Conservation (phyloP, 192 early-diverging fungal species). For the Diversispora epigaea region DNA sequence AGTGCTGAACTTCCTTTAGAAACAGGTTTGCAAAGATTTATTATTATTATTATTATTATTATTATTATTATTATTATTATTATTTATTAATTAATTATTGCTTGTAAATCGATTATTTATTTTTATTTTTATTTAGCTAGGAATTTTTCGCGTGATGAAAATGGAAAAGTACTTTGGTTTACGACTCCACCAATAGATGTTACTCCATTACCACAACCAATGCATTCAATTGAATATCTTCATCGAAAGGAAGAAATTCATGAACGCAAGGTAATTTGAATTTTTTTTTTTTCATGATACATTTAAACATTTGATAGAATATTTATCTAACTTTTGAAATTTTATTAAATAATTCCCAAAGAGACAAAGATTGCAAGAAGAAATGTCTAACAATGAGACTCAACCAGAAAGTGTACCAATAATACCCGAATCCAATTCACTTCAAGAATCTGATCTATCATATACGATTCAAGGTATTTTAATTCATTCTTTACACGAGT, state of each 20-base stretch:
- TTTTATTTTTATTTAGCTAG: constrained; percentile 2
- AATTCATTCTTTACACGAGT: too few species aligned
- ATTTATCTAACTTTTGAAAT: too few species aligned
- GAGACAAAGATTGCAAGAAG: too few species aligned
- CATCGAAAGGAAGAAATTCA: background rate
- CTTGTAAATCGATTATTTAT: too few species aligned
- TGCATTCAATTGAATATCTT: constrained; percentile 44
- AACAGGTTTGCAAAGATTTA: constrained; percentile 33
- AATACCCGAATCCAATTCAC: too few species aligned
- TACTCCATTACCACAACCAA: constrained; percentile 37
- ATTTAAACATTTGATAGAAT: too few species aligned
- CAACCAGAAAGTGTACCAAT: too few species aligned
- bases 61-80: background rate
- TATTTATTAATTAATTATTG: background rate
- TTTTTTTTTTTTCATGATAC: background rate
- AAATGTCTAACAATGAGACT: too few species aligned
- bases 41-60: constrained; percentile 13
- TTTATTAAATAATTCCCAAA: too few species aligned
- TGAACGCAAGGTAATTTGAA: background rate
- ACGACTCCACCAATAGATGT: constrained; percentile 45
- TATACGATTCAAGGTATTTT: too few species aligned
- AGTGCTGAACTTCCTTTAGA: constrained; percentile 38
- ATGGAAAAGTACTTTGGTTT: constrained; percentile 45
- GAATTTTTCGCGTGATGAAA: constrained; percentile 39
- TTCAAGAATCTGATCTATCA: too few species aligned